phyloP scores from a whole-genome alignment of 73 alveolate genomes.

The Diophrys appendiculata region DNA sequence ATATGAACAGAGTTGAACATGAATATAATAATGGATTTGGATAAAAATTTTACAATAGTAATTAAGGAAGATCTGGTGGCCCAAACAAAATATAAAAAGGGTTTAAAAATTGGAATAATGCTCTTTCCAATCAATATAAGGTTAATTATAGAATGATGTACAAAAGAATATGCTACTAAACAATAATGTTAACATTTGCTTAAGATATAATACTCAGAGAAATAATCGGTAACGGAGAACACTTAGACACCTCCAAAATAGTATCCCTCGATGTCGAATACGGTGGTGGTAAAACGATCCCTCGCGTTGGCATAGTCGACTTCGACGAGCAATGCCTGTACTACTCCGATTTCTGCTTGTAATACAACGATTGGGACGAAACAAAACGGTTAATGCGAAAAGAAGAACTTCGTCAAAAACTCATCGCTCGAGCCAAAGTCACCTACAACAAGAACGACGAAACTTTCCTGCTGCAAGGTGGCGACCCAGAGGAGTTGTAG shows the following conservation, averaged over 20 bases:
- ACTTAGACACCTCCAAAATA: conserved; percentile 27
- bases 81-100: conserved; percentile 8
- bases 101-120: conserved; percentile 60
- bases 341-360: conserved; percentile 56
- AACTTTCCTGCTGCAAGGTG: neutral
- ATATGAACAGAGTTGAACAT: conserved; percentile 34
- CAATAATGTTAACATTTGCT: conserved; percentile 19
- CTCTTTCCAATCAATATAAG: conserved; percentile 9
- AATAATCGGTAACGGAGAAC: conserved; percentile 41
- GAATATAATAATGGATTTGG: conserved; percentile 55
- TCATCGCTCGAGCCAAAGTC: neutral
- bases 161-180: conserved; percentile 32
- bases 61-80: conserved; percentile 33
- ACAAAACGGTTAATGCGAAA: conserved; percentile 11
- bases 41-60: conserved; percentile 29
- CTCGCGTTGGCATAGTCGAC: conserved; percentile 50
- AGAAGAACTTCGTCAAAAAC: neutral
- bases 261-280: conserved; percentile 62
- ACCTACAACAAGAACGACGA: neutral
- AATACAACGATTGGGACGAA: conserved; percentile 57
- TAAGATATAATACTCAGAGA: conserved; percentile 38
- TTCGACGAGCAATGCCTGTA: conserved; percentile 47
- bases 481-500: neutral
- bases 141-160: conserved; percentile 10
- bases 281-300: conserved; percentile 65